Evolutionary conservation across 2,329 filamentous ascomycete species (phyloP), one percentile per base, ranked within the genome.

Genomic region (Fusarium cyanostomum): DNA sequence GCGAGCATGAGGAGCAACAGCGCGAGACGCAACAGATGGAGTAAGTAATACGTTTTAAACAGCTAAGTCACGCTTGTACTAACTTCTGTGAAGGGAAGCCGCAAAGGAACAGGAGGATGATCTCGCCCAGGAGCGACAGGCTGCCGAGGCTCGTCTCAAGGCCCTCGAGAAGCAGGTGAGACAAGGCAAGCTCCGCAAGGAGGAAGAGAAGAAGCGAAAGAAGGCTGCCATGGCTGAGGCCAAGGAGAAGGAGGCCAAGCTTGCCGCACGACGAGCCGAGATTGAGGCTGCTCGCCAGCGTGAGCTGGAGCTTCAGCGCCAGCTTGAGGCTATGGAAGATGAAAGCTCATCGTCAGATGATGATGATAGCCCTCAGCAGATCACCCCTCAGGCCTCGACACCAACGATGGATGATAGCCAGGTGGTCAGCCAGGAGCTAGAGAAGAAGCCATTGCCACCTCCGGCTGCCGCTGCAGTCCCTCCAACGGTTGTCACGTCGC

Each of bases 141-240:
- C 91, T 50, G 89, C 94, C 35, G 88, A 91, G 69, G 91, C 91
- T 62, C 92, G 94, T 46, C 84, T 98, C 21, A 92, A 89, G 74
- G 93, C 92, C 13, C 86, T 99, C 8, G 94, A 99, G 77, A 93
- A 98, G 74, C 93, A 97, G 77, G 93, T 98, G 49, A 89, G 89
- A 63, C 92, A 94, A 73, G 92, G 94, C 71, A 99, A 98, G 80
- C 80, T 98, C 49, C 94, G 92, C 82, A 98, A 97, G 78, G 91
- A 96, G 68, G 95, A 99, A 76, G 95, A 97, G 79, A 97, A 96
- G 82, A 92, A 89, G 63, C 90, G 86, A 70, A 95, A 93, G 81
- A 94, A 97, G 80, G 94, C 92, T 18, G 93, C 93, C 9, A 83
- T 91, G 72, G 91, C 90, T 45, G 92, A 95, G 68, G 87, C 93